These are phyloP conservation scores for Stagonosporopsis chrysanthemi DNA, from an alignment of 2,329 filamentous ascomycete genomes.

Conservation along the genomic window DNA sequence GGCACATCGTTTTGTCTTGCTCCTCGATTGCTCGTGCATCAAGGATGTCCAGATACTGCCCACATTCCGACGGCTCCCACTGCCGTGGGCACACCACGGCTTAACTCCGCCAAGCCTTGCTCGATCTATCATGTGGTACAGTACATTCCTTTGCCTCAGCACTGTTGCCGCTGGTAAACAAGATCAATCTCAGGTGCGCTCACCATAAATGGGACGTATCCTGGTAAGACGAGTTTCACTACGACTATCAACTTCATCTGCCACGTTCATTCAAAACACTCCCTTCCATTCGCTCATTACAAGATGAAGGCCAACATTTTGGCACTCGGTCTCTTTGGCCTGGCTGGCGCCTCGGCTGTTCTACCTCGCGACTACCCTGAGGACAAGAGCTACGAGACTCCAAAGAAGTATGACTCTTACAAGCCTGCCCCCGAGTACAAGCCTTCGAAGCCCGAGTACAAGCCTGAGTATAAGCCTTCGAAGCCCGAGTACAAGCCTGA, in stretches of 20 bases:
- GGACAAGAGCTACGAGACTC: slow-evolving; percentile 3
- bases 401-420: neutral
- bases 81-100: slow-evolving; percentile 10
- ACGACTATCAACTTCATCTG: slow-evolving; percentile 23
- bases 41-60: neutral
- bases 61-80: slow-evolving; percentile 13
- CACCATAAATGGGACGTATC: slow-evolving; percentile 39
- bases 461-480: neutral
- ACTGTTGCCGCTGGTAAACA: slow-evolving; percentile 30
- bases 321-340: slow-evolving; percentile 27
- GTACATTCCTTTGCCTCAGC: slow-evolving; percentile 32
- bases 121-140: slow-evolving; percentile 29
- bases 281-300: slow-evolving; percentile 24
- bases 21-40: neutral
- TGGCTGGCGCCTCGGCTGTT: slow-evolving; percentile 27
- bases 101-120: slow-evolving; percentile 23
- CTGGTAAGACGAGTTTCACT: slow-evolving; percentile 32
- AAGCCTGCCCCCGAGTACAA: neutral
- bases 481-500: neutral
- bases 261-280: slow-evolving; percentile 31
- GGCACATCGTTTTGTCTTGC: neutral
- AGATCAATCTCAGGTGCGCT: slow-evolving; percentile 29
- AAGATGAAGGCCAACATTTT: slow-evolving; percentile 33
- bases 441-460: no score
- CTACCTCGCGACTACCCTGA: slow-evolving; percentile 10